These are phyloP conservation scores for Linderina pennispora DNA, from an alignment of 192 early-diverging fungal genomes.

Conservation along the genomic window DNA sequence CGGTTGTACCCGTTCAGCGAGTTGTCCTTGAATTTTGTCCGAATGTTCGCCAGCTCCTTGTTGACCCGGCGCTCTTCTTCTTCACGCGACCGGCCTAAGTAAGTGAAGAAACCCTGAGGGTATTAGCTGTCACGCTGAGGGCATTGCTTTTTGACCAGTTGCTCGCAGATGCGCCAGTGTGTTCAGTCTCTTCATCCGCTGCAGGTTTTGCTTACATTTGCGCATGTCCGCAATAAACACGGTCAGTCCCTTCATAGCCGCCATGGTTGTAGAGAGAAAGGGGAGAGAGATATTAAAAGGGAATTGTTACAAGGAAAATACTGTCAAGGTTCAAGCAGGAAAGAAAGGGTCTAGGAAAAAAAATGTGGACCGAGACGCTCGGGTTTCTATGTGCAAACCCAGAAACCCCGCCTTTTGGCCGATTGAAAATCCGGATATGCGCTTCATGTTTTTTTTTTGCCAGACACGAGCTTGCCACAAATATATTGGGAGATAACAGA, in stretches of 20 bases:
- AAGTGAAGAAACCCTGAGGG: no score
- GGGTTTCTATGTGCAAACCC: no score
- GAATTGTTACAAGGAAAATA: background rate
- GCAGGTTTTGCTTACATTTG: constrained; percentile 96
- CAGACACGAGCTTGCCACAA: no score
- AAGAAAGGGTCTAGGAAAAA: background rate
- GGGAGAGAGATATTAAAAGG: background rate
- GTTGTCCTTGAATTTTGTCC: constrained; percentile 94
- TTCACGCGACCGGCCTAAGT: constrained; percentile 92
- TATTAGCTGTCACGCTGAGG: no score
- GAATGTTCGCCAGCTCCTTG: constrained; percentile 99
- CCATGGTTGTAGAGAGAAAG: constrained; percentile 13
- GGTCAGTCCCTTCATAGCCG: constrained; percentile 84
- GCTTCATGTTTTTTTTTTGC: no score
- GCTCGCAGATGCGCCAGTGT: no score
- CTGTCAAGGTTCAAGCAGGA: background rate
- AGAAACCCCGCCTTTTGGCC: no score
- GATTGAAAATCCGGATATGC: no score
- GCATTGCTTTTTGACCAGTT: no score
- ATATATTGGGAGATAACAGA: background rate
- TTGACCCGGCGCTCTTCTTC: constrained; percentile 98
- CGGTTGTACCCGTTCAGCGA: constrained; percentile 88
- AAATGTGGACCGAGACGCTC: no score
- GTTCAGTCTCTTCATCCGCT: no score
- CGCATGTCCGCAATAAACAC: constrained; percentile 97